phyloP scores from a whole-genome alignment of 495 filamentous ascomycete genomes.

The Penicillium tannophilum region DNA sequence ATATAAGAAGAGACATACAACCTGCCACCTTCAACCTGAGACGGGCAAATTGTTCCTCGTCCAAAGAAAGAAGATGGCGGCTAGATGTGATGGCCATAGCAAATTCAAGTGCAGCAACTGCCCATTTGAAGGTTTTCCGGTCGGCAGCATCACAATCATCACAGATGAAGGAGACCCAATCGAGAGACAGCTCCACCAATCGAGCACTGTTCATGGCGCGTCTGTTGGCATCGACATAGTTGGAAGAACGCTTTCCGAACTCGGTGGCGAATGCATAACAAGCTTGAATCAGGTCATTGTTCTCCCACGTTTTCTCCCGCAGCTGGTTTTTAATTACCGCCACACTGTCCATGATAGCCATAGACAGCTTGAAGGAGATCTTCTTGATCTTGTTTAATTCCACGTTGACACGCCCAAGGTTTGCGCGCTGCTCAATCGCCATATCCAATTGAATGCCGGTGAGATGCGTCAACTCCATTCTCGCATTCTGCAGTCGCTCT shows the following conservation, averaged over 20 bases:
- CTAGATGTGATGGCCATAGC: conserved; percentile 96
- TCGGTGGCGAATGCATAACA: conserved; percentile 98
- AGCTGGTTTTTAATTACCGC: conserved; percentile 82
- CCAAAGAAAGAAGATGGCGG: conserved; percentile 84
- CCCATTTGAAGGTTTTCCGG: conserved; percentile 95
- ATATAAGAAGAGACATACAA: conserved; percentile 96
- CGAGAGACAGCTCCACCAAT: conserved; percentile 86
- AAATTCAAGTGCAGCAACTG: conserved; percentile 91
- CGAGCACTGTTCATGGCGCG: conserved; percentile 95
- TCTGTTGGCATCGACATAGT: conserved; percentile 91
- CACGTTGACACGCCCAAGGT: conserved; percentile 86
- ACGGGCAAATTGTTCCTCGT: conserved; percentile 78
- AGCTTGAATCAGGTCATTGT: conserved; percentile 95
- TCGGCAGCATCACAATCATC: conserved; percentile 97
- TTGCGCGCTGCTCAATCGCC: conserved; percentile 88
- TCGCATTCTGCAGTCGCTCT: conserved; percentile 73
- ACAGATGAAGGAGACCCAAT: conserved; percentile 97
- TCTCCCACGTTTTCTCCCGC: conserved; percentile 73
- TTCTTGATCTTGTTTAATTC: conserved; percentile 95
- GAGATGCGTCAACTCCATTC: conserved; percentile 70
- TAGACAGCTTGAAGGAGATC: conserved; percentile 94
- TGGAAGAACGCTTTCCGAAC: conserved; percentile 90
- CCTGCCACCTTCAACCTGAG: conserved; percentile 88
- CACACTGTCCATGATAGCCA: conserved; percentile 98
- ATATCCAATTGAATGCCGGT: conserved; percentile 83